Conservation (phyloP, 805 yeast species). For the Candida vartiovaarae region DNA sequence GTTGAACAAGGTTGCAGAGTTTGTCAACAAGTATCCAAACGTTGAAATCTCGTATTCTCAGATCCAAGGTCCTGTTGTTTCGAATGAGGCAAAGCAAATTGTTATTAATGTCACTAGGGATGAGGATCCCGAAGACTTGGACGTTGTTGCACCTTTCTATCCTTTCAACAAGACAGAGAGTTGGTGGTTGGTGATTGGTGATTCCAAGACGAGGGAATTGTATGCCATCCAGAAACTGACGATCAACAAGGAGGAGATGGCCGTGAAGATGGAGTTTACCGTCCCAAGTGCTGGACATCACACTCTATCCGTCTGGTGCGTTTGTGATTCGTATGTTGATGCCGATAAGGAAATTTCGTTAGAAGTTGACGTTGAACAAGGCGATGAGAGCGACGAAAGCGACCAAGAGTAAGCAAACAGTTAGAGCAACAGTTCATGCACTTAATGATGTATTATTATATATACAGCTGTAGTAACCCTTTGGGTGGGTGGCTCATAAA, state of each 20-base stretch:
- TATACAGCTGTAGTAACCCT: not conserved
- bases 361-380: slow-evolving; percentile 37
- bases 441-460: not conserved
- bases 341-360: slow-evolving; percentile 77
- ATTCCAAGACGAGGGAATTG: slow-evolving; percentile 47
- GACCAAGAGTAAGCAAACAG: slow-evolving; percentile 8
- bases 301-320: slow-evolving; percentile 66
- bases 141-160: slow-evolving; percentile 50
- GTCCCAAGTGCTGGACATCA: slow-evolving; percentile 58
- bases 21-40: slow-evolving; percentile 87
- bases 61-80: slow-evolving; percentile 31
- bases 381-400: slow-evolving; percentile 19
- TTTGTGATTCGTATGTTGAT: slow-evolving; percentile 89
- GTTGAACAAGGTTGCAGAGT: slow-evolving; percentile 67
- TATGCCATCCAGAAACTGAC: slow-evolving; percentile 66
- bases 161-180: slow-evolving; percentile 57
- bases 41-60: slow-evolving; percentile 59
- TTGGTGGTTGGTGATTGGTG: slow-evolving; percentile 91
- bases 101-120: slow-evolving; percentile 53
- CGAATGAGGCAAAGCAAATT: slow-evolving; percentile 43
- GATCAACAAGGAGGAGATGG: slow-evolving; percentile 45
- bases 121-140: slow-evolving; percentile 66
- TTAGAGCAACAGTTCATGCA: too few relatives aligned
- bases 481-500: not conserved
- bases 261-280: slow-evolving; percentile 45